phyloP scores from a whole-genome alignment of 306 rosid species.

The Prunus salicina region DNA sequence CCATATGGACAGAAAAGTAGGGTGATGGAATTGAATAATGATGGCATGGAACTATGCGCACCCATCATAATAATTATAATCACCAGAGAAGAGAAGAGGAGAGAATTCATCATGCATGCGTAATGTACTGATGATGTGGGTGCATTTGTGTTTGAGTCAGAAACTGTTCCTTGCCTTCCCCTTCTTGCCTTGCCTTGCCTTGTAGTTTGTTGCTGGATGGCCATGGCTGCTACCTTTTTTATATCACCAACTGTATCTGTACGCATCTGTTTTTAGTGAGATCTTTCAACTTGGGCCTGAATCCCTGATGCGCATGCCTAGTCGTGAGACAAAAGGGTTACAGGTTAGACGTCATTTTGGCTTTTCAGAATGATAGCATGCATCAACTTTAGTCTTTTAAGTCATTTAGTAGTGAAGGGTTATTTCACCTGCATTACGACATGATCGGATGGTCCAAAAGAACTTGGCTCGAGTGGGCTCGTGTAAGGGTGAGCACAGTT shows the following conservation, averaged over 20 bases:
- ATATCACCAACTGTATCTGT: conserved; percentile 2
- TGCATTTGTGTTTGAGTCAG: conserved; percentile 14
- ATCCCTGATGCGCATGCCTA: no score
- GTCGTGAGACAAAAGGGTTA: no score
- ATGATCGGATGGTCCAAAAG: no score
- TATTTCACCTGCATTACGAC: no score
- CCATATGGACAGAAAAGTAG: conserved; percentile 11
- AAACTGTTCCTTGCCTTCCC: neutral
- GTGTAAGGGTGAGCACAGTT: no score
- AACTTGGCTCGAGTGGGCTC: no score
- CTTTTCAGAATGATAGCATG: no score
- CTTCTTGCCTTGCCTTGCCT: neutral
- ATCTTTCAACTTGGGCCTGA: neutral
- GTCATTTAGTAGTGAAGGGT: no score
- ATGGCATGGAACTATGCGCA: conserved; percentile 31
- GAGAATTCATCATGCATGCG: neutral
- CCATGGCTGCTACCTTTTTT: conserved; percentile 8
- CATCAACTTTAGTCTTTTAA: no score
- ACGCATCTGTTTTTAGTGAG: neutral
- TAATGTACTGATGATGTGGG: neutral
- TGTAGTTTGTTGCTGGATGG: conserved; percentile 7
- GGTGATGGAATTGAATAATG: conserved; percentile 22
- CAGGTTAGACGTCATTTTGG: no score
- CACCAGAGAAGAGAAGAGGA: neutral
- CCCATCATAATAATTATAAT: conserved; percentile 30